A percentile compares a stretch with the other conserved stretches of the same genome.
Evolutionary conservation across 2,329 filamentous ascomycete genomes (phyloP).

Genomic region (Cladosporium sp.): DNA sequence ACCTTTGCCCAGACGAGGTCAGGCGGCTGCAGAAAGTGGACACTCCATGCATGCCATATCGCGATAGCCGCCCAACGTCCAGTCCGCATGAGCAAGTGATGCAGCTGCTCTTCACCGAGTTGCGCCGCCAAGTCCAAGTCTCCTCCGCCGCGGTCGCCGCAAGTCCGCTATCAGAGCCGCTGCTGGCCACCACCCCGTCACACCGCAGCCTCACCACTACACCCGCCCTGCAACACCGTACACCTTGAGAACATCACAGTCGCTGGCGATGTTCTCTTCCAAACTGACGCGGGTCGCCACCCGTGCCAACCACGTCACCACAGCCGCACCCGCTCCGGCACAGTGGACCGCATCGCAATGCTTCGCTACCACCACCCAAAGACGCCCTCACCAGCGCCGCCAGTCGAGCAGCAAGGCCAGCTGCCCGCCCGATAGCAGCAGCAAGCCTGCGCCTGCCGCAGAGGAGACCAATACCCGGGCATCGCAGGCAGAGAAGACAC

Average conservation of each 20-base stretch:
- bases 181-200: neutral
- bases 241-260: conserved; percentile 5
- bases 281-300: conserved; percentile 29
- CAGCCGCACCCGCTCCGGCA: conserved; percentile 28
- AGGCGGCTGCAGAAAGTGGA: conserved; percentile 8
- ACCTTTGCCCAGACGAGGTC: neutral
- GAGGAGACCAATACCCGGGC: conserved; percentile 10
- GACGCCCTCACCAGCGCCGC: conserved; percentile 44
- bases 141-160: neutral
- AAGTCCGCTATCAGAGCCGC: conserved; percentile 3
- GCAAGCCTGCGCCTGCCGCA: conserved; percentile 26
- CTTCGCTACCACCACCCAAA: conserved; percentile 25
- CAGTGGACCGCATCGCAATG: conserved; percentile 25
- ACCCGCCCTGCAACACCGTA: neutral
- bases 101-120: neutral
- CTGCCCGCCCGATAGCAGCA: conserved; percentile 38
- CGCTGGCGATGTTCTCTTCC: conserved; percentile 28
- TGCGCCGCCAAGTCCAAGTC: conserved; percentile 1
- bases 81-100: neutral
- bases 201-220: neutral
- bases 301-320: conserved; percentile 23
- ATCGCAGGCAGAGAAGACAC: conserved; percentile 5
- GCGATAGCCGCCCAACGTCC: conserved; percentile 7
- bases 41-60: neutral
- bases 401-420: conserved; percentile 49